Percentiles rank a stretch among this genome's conserved stretches.
These are phyloP conservation scores for Pichia sp. DNA, from an alignment of 1,139 yeast genomes.

Conservation along the genomic window DNA sequence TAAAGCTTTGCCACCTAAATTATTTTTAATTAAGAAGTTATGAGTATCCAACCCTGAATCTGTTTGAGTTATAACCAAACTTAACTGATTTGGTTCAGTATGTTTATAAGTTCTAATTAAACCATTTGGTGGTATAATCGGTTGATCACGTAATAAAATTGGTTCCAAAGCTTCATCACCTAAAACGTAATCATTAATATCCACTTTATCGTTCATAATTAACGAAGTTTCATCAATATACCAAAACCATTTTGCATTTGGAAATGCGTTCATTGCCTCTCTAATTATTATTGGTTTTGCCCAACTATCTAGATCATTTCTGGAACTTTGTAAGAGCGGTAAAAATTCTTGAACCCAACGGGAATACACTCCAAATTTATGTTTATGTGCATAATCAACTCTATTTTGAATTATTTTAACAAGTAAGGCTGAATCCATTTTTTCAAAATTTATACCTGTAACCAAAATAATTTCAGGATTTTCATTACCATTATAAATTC, in stretches of 20 bases:
- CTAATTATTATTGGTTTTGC: slow-evolving; percentile 52
- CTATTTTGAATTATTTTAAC: slow-evolving; percentile 71
- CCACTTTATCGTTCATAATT: slow-evolving; percentile 58
- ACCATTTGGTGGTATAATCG: slow-evolving; percentile 63
- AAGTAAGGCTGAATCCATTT: slow-evolving; percentile 53
- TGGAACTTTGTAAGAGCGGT: slow-evolving; percentile 45
- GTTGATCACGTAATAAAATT: slow-evolving; percentile 57
- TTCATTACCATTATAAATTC: slow-evolving; percentile 40
- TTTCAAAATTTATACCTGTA: slow-evolving; percentile 73
- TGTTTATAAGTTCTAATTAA: slow-evolving; percentile 64
- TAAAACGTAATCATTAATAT: slow-evolving; percentile 52
- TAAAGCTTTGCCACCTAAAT: slow-evolving; percentile 55
- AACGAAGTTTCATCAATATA: slow-evolving; percentile 70
- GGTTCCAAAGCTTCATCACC: slow-evolving; percentile 50
- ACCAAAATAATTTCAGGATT: slow-evolving; percentile 72
- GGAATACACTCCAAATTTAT: slow-evolving; percentile 70
- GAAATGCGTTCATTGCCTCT: slow-evolving; percentile 85
- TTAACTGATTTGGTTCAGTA: slow-evolving; percentile 46
- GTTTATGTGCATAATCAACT: slow-evolving; percentile 69
- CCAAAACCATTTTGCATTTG: slow-evolving; percentile 79
- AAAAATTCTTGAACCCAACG: slow-evolving; percentile 80
- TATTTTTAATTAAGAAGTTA: slow-evolving; percentile 64
- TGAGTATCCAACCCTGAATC: slow-evolving; percentile 53
- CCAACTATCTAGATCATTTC: slow-evolving; percentile 46
- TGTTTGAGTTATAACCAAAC: slow-evolving; percentile 62